phyloP scores from a whole-genome alignment of 2,329 filamentous ascomycete species.

The Cyphellophora europaea region DNA sequence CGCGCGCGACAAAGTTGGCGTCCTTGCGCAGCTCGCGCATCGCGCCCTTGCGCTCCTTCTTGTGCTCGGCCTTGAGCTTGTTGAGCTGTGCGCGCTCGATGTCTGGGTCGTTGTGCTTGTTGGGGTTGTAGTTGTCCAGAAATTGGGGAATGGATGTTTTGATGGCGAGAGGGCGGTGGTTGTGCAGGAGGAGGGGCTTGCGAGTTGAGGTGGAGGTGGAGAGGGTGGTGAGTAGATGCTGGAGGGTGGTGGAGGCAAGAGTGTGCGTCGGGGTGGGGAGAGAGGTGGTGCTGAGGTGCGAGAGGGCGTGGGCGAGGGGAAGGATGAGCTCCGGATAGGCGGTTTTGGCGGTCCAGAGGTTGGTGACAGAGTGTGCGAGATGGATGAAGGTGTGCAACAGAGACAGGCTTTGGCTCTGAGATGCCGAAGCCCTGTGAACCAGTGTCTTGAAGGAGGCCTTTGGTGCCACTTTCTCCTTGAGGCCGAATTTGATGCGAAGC shows the following conservation, averaged over 20 bases:
- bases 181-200: slow-evolving; percentile 75
- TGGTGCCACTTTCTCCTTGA: slow-evolving; percentile 25
- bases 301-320: slow-evolving; percentile 50
- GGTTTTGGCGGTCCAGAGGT: slow-evolving; percentile 63
- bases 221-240: slow-evolving; percentile 36
- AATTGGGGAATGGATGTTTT: slow-evolving; percentile 87
- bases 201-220: slow-evolving; percentile 54
- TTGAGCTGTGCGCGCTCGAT: slow-evolving; percentile 75
- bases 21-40: slow-evolving; percentile 93
- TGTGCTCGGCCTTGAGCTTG: slow-evolving; percentile 83
- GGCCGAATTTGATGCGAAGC: slow-evolving; percentile 36
- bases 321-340: slow-evolving; percentile 73
- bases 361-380: slow-evolving; percentile 58
- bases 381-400: slow-evolving; percentile 38
- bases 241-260: slow-evolving; percentile 22
- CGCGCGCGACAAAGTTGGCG: slow-evolving; percentile 82
- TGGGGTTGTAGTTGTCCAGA: slow-evolving; percentile 87
- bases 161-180: slow-evolving; percentile 81
- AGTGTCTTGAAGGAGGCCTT: slow-evolving; percentile 55
- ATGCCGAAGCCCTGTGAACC: slow-evolving; percentile 19
- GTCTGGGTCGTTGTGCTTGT: slow-evolving; percentile 95
- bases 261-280: slow-evolving; percentile 43
- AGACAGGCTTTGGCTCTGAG: slow-evolving; percentile 1
- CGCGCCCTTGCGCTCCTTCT: slow-evolving; percentile 89
- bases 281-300: slow-evolving; percentile 44